Percentiles rank a stretch among this genome's conserved stretches.
These are phyloP conservation scores for Peronospora farinosa DNA, from an alignment of 352 stramenopile genomes.

Conservation along the genomic window DNA sequence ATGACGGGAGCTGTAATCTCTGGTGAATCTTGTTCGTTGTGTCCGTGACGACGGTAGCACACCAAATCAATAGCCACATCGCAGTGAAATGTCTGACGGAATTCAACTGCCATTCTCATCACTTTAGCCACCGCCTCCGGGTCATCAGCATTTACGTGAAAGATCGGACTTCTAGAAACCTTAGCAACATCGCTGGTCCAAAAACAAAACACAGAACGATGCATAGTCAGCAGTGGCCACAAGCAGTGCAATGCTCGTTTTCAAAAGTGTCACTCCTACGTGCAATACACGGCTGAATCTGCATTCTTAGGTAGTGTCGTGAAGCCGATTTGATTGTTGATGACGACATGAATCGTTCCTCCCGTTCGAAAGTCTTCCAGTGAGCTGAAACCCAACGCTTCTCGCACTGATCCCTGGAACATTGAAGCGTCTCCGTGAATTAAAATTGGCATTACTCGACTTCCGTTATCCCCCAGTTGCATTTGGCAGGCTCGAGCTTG, in stretches of 20 bases:
- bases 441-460: slow-evolving; percentile 93
- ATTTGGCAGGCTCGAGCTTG: slow-evolving; percentile 93
- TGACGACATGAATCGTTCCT: slow-evolving; percentile 98
- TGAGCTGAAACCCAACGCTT: slow-evolving; percentile 78
- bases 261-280: slow-evolving; percentile 23
- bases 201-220: slow-evolving; percentile 1
- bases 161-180: slow-evolving; percentile 91
- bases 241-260: background rate
- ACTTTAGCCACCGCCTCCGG: slow-evolving; percentile 88
- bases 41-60: slow-evolving; percentile 96
- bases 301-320: slow-evolving; percentile 97
- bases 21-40: slow-evolving; percentile 95
- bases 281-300: slow-evolving; percentile 96
- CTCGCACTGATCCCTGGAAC: slow-evolving; percentile 76
- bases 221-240: slow-evolving; percentile 11
- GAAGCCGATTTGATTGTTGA: slow-evolving; percentile 99
- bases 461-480: slow-evolving; percentile 66
- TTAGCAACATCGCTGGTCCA: slow-evolving; percentile 92
- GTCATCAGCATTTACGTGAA: slow-evolving; percentile 97
- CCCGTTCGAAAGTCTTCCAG: slow-evolving; percentile 94
- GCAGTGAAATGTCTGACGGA: slow-evolving; percentile 87
- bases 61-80: slow-evolving; percentile 99
- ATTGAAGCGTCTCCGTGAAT: slow-evolving; percentile 97
- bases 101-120: slow-evolving; percentile 90
- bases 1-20: slow-evolving; percentile 86